Percentiles rank a stretch among this genome's conserved stretches.
Evolutionary conservation across 1,284 basidiomycete genomes (phyloP).

Genomic region (Ganoderma leucocontextum): DNA sequence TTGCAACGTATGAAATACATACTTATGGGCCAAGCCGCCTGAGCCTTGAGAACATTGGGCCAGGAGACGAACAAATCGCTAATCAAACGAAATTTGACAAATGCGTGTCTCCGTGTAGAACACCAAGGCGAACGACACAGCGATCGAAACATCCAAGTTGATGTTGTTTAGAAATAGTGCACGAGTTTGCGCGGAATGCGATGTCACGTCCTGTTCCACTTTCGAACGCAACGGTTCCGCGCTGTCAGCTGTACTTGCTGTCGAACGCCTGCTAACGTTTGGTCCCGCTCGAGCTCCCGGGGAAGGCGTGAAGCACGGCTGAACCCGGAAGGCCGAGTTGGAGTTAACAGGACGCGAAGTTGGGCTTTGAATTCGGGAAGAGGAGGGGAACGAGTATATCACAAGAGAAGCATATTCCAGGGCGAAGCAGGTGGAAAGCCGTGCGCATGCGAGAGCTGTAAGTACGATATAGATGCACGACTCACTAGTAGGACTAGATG

Average conservation of each 20-base stretch:
- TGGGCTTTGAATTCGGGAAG: background rate
- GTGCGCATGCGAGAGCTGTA: background rate
- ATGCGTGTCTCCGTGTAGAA: background rate
- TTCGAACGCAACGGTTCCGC: background rate
- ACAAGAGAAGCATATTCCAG: background rate
- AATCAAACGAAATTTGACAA: background rate
- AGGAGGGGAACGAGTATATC: background rate
- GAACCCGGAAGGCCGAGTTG: background rate
- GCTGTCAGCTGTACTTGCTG: background rate
- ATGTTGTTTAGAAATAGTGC: no score
- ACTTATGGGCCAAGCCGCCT: background rate
- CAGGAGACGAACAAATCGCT: background rate
- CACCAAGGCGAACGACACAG: background rate
- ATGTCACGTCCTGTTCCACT: no score
- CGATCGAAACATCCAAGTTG: background rate
- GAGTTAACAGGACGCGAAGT: no score
- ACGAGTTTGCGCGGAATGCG: no score
- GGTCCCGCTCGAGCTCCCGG: no score
- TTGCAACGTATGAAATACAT: background rate
- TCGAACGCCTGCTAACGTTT: no score
- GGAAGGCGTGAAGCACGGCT: background rate
- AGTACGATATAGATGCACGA: background rate
- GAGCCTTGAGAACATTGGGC: no score
- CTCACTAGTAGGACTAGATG: conserved; percentile 19
- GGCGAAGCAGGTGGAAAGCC: background rate